Base-by-base conservation (phyloP, 208 protist genomes). In the Acanthamoeba royreba region DNA sequence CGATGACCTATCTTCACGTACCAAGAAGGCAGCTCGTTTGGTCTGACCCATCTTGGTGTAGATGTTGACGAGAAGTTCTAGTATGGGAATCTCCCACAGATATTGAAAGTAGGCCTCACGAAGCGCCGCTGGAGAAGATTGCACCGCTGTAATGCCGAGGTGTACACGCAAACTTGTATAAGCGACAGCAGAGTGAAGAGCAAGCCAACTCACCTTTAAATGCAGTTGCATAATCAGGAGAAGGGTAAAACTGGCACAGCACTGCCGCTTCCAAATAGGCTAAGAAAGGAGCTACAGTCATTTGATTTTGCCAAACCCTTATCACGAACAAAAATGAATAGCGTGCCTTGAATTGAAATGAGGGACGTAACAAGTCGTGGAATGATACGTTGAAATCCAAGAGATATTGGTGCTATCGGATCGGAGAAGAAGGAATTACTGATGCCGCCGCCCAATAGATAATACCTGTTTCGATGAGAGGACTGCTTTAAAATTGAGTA, bases 71-170 rank as follows among this genome's bases (percentile, higher is more conserved):
- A 88, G 79, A 25, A 88, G 79, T 33, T 88, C 79, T 22, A 88
- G 79, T 42, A 88, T 88, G 79, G 79, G 79, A 53, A 88, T 88
- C 79, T 88, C 79, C 79, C 79, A 88, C 43, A 88, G 35, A 47
- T 63, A 88, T 47, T 88, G 47, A 38, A 88, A 88, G 28, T 88
- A 88, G 47, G 79, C 28, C 49, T 88, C 79, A 33, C 61, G 47
- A 42, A 88, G 33, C n/a, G 79, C 43, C 11, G 79, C 47, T 19
- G 79, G 79, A 25, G 52, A 45, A 47, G 25, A 2, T 88, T 88
- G 79, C 79, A 88, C 79, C 22, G 79, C 79, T 61, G 69, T 55
- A 19, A 19, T 55, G 49, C 49, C n/a, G n/a, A n/a, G n/a, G 19
- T 19, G 49, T 55, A 9, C 49, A 55, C 49, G 49, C 49, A 9